These are phyloP conservation scores for Exophiala spinifera DNA, from an alignment of 2,329 filamentous ascomycete genomes.

Conservation along the genomic window DNA sequence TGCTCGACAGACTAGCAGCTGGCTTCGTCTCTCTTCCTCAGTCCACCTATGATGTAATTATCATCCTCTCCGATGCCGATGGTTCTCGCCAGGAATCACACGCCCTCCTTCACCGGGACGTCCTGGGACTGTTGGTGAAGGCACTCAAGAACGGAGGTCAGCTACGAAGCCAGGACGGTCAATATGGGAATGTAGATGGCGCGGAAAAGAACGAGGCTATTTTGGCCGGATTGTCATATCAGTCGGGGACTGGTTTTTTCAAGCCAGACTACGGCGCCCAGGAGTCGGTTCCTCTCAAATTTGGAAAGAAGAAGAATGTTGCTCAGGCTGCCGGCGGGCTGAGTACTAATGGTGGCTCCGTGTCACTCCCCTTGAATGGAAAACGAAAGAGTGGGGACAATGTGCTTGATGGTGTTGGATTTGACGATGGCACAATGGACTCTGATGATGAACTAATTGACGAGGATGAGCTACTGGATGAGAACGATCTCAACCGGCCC, in stretches of 20 bases:
- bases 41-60: slow-evolving; percentile 76
- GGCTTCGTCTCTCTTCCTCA: slow-evolving; percentile 74
- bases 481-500: slow-evolving; percentile 75
- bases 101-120: slow-evolving; percentile 62
- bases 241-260: slow-evolving; percentile 62
- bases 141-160: slow-evolving; percentile 68
- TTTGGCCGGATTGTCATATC: slow-evolving; percentile 69
- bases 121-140: slow-evolving; percentile 67
- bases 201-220: slow-evolving; percentile 73
- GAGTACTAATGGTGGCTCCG: slow-evolving; percentile 8
- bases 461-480: slow-evolving; percentile 80
- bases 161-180: slow-evolving; percentile 66
- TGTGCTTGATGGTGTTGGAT: slow-evolving; percentile 60
- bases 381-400: slow-evolving; percentile 40
- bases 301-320: slow-evolving; percentile 61
- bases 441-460: slow-evolving; percentile 85
- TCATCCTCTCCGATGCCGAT: slow-evolving; percentile 77
- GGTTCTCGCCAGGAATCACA: slow-evolving; percentile 64
- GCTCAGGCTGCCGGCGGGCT: slow-evolving; percentile 30
- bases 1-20: slow-evolving; percentile 88
- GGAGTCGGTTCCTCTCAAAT: slow-evolving; percentile 60
- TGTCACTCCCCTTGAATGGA: slow-evolving; percentile 35
- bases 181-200: slow-evolving; percentile 45
- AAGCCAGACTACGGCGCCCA: slow-evolving; percentile 65
- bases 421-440: slow-evolving; percentile 62